Evolutionary conservation across 805 yeast species (phyloP), one percentile per base, ranked within the genome.

Genomic region (Hagleromyces aurorensis): DNA sequence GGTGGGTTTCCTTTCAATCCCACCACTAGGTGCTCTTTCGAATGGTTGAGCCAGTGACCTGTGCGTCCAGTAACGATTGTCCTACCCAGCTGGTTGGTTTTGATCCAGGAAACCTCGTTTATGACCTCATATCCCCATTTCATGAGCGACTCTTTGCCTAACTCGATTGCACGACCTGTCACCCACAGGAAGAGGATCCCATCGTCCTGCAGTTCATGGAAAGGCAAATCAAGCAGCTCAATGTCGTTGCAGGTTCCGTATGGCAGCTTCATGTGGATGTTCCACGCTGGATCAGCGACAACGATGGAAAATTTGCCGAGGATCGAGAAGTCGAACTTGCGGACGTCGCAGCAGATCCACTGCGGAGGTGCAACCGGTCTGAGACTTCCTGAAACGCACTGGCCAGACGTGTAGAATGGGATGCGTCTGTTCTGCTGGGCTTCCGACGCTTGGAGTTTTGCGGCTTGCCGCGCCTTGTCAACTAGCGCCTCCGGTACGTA

Each of bases 211-310:
- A 87, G 63, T 25, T 67, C 58, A 20, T 70, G 67, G 53, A 87
- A 67, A 16, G 83, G 78, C 14, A 87, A 61, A 7, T 72, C 64
- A 29, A 78, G 55, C 20, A 87, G 61, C 43, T 84, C 95, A 2
- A 72, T 68, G 50, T 83, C 94, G 34, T 79, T 78, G 50, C 84
- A 75, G 2, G 84, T 75, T 8, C 84, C 82, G 52, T 79, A 77
- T 4, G 85, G 85, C 35, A 73, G 55, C 32, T 81, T 79, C 87
- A 83, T 86, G 58, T 87, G 96, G 40, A 87, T 87, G 41, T 85
- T 87, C 97, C 97, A 87, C 6, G 96, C 91, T 3, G 96, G 96
- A 54, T 87, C 97, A 0, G 94, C 89, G 32, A 89, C 72, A 8
- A 87, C 75, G 3, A 78, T 85, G 21, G 78, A 86, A 59, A 82